Percentiles rank a stretch among this genome's conserved stretches.
These are phyloP conservation scores for Meyerozyma sp. DNA, from an alignment of 1,139 yeast species.

Conservation along the genomic window DNA sequence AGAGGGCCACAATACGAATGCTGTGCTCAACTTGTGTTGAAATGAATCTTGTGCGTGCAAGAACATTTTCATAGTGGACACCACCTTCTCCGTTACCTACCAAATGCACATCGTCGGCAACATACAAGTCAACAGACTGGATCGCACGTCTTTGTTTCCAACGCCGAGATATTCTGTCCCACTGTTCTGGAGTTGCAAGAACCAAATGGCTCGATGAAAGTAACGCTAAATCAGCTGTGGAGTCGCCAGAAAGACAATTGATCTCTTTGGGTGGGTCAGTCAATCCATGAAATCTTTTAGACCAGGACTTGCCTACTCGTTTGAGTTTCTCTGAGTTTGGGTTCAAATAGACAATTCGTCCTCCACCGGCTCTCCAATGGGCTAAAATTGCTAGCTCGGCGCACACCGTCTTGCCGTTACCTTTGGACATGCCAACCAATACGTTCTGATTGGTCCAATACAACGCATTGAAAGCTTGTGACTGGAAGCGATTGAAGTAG, in stretches of 20 bases:
- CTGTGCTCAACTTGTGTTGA: slow-evolving; percentile 52
- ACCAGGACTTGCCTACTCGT: slow-evolving; percentile 45
- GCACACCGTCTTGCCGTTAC: slow-evolving; percentile 67
- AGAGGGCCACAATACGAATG: slow-evolving; percentile 60
- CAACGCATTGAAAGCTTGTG: slow-evolving; percentile 60
- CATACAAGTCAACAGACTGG: slow-evolving; percentile 60
- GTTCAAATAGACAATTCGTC: slow-evolving; percentile 62
- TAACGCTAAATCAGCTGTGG: slow-evolving; percentile 46
- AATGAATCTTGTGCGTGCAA: slow-evolving; percentile 70
- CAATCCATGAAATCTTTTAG: slow-evolving; percentile 33
- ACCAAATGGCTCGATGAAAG: slow-evolving; percentile 59
- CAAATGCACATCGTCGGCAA: slow-evolving; percentile 73
- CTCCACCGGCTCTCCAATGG: slow-evolving; percentile 61
- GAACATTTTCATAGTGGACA: slow-evolving; percentile 57
- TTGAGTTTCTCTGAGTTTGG: slow-evolving; percentile 59
- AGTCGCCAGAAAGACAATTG: slow-evolving; percentile 59
- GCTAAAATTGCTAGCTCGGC: slow-evolving; percentile 71
- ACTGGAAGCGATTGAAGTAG: slow-evolving; percentile 65
- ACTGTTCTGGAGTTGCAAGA: slow-evolving; percentile 76
- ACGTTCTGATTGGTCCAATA: slow-evolving; percentile 55
- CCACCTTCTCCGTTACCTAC: slow-evolving; percentile 58
- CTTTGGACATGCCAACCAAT: slow-evolving; percentile 68
- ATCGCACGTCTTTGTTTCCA: slow-evolving; percentile 78
- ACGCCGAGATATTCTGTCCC: slow-evolving; percentile 65
- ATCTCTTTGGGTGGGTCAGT: slow-evolving; percentile 40